Base-by-base conservation (phyloP, 768 basidiomycete species). In the Pleurotus cornucopiae region DNA sequence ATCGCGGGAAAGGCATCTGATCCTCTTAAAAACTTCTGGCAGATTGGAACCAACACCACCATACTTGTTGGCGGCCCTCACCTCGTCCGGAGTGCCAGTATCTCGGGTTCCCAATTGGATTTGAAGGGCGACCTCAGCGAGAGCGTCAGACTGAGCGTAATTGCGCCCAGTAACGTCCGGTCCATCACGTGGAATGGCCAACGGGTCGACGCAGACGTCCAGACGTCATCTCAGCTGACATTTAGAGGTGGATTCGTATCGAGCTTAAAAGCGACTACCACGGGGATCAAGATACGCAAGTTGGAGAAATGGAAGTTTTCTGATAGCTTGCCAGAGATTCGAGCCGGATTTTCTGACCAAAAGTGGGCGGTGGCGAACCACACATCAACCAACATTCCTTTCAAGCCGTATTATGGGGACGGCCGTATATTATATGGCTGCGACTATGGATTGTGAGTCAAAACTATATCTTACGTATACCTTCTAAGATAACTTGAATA, bases 371-470 rank as follows among this genome's bases (percentile, higher is more conserved):
- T 76, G 54, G 91, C 89, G 11, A 77, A 89, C 61, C 84, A 84
- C 58, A 88, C 78, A n/a, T 76, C 74, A 23, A 91, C 91, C 26
- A 89, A 88, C 61, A 84, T 86, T 56, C 86, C 88, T 1, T 74
- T 75, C 49, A 83, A 83, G 62, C 86, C 87, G 2, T 73, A 79
- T 58, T 89, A 88, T 59, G 88, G 88, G 1, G 87, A 90, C 59
- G 88, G 88, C 1, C 74, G 87, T 40, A 72, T 91, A 16, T 71
- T 94, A 25, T 92, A 90, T 67, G 90, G 89, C 1, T 92, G 90
- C 63, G 91, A 93, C 68, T 94, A 94, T 67, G 88, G 84, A 57
- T 94, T 85, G 90, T 91, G 57, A 68, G 86, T 68, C 18, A 14
- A 41, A 11, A 38, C 13, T 49, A 12, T 5, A 26, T 4, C 13